A percentile compares a stretch with the other conserved stretches of the same genome.
Evolutionary conservation across 1,284 basidiomycete species (phyloP).

Genomic region (Dichomitus squalens): DNA sequence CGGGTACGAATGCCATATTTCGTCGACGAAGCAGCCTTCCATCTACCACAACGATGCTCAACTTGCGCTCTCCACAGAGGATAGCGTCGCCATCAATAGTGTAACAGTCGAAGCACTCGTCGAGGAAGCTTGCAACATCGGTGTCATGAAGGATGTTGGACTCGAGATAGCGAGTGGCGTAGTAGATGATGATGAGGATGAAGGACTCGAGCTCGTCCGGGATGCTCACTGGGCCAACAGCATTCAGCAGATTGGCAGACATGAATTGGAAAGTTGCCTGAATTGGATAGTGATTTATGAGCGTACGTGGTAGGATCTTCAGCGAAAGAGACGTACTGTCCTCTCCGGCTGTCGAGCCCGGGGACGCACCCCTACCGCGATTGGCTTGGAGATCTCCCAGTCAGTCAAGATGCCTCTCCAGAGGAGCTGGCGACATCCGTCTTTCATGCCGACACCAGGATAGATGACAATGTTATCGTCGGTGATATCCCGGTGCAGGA

Average conservation of each 20-base stretch:
- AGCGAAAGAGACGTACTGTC: not conserved
- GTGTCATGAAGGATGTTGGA: not conserved
- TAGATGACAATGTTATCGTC: slow-evolving; percentile 6
- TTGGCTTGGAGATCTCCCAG: slow-evolving; percentile 10
- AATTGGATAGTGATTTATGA: not conserved
- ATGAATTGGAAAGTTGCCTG: slow-evolving; percentile 5
- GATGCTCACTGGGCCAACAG: not conserved
- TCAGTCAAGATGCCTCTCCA: slow-evolving; percentile 6
- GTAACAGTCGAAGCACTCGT: not conserved
- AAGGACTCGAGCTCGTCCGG: slow-evolving; percentile 7
- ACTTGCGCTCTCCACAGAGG: not conserved
- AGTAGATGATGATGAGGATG: slow-evolving; percentile 3
- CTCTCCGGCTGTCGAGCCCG: not conserved
- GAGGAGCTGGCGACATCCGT: not conserved
- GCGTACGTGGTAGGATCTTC: not conserved
- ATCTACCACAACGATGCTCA: not conserved
- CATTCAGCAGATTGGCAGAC: not conserved
- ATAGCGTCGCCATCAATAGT: not conserved
- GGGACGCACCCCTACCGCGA: not conserved
- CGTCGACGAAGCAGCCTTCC: not conserved
- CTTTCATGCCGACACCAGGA: not conserved
- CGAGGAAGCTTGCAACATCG: not conserved
- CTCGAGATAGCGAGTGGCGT: not conserved
- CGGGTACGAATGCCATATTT: not conserved
- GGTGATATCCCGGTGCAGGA: slow-evolving; percentile 9